These are phyloP conservation scores for Hygrophoropsis aurantiaca DNA, from an alignment of 768 basidiomycete species.

Conservation along the genomic window DNA sequence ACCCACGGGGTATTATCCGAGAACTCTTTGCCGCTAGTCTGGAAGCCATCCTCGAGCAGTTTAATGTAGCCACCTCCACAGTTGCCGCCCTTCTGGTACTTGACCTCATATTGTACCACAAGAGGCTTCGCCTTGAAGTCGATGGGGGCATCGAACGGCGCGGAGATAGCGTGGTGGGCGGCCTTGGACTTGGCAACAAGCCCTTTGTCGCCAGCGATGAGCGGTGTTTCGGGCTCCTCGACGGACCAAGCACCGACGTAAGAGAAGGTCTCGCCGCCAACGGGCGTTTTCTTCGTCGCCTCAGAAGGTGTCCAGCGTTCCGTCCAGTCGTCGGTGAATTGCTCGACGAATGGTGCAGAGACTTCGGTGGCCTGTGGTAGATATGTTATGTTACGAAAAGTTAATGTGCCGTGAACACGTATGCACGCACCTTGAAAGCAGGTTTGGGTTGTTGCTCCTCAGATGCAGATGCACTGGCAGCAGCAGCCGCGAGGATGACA, in stretches of 20 bases:
- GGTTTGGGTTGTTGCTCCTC: constrained; percentile 66
- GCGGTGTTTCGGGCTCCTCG: constrained; percentile 77
- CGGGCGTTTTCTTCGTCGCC: constrained; percentile 97
- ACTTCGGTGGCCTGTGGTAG: constrained; percentile 64
- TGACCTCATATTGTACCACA: constrained; percentile 98
- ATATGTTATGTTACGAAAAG: constrained; percentile 6
- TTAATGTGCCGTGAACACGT: constrained; percentile 1
- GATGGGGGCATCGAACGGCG: constrained; percentile 76
- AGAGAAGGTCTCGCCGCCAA: constrained; percentile 93
- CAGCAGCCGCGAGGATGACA: constrained; percentile 64
- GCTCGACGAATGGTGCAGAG: constrained; percentile 91
- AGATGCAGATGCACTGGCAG: constrained; percentile 59
- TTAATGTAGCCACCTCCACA: constrained; percentile 99
- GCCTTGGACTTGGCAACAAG: constrained; percentile 97
- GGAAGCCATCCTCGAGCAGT: constrained; percentile 91
- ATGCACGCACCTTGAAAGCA: constrained; percentile 62
- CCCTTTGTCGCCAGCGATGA: constrained; percentile 84
- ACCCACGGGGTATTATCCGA: constrained; percentile 93
- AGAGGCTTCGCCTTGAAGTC: constrained; percentile 83
- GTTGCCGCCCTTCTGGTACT: constrained; percentile 98
- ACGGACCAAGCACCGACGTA: constrained; percentile 98
- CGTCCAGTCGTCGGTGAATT: constrained; percentile 90
- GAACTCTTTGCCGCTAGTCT: constrained; percentile 90
- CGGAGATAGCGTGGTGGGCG: constrained; percentile 97
- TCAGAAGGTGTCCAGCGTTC: constrained; percentile 95